A percentile compares a stretch with the other conserved stretches of the same genome.
phyloP scores from a whole-genome alignment of 768 basidiomycete genomes.

The Suillus plorans region DNA sequence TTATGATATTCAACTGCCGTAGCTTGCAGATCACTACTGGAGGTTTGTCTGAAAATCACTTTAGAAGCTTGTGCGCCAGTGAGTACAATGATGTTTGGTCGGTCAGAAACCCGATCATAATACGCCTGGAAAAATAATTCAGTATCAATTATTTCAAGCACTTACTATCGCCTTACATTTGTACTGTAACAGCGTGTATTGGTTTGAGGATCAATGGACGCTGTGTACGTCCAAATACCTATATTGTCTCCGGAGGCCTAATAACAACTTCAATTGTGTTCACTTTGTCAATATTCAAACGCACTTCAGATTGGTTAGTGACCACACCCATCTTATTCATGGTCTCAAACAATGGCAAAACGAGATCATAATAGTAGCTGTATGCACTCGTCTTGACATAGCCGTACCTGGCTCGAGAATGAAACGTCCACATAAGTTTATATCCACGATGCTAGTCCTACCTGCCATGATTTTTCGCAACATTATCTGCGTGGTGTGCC shows the following conservation, averaged over 20 bases:
- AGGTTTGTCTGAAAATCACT: slow-evolving; percentile 15
- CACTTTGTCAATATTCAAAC: neutral
- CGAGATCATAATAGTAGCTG: slow-evolving; percentile 17
- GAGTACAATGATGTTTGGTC: slow-evolving; percentile 23
- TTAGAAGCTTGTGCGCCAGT: slow-evolving; percentile 25
- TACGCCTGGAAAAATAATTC: slow-evolving; percentile 12
- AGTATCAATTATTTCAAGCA: neutral
- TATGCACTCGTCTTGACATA: slow-evolving; percentile 17
- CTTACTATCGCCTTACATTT: slow-evolving; percentile 9
- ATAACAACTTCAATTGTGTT: neutral
- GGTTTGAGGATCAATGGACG: slow-evolving; percentile 17
- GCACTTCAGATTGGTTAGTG: slow-evolving; percentile 15
- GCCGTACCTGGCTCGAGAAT: slow-evolving; percentile 6
- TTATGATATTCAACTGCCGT: slow-evolving; percentile 22
- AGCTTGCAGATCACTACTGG: slow-evolving; percentile 10
- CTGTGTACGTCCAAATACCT: slow-evolving; percentile 17
- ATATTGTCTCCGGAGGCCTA: slow-evolving; percentile 17
- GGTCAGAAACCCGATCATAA: slow-evolving; percentile 18
- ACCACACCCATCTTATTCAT: slow-evolving; percentile 17
- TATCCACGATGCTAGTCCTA: neutral
- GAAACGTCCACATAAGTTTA: neutral
- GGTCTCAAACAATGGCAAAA: slow-evolving; percentile 15
- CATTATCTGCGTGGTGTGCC: slow-evolving; percentile 13
- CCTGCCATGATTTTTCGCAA: slow-evolving; percentile 14
- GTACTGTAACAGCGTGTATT: slow-evolving; percentile 17